phyloP scores from a whole-genome alignment of 805 yeast species.

The Yamadazyma paraphyllophila region DNA sequence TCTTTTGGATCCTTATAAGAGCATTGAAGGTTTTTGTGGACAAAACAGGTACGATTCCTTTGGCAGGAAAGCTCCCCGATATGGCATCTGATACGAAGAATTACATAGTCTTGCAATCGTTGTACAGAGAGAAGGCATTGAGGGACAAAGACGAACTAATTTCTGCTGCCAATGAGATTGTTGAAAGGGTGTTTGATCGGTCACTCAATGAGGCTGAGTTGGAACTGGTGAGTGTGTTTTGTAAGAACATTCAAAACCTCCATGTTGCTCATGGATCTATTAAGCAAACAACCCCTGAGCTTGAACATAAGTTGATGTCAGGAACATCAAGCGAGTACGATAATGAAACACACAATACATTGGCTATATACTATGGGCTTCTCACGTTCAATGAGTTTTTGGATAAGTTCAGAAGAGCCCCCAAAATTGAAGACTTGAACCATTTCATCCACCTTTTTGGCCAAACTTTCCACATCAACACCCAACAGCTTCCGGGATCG shows the following conservation, averaged over 20 bases:
- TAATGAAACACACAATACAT: conserved; percentile 15
- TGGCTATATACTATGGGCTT: conserved; percentile 44
- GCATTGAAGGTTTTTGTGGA: conserved; percentile 54
- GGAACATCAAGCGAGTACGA: conserved; percentile 15
- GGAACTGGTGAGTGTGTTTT: conserved; percentile 47
- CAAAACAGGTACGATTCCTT: conserved; percentile 49
- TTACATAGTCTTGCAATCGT: conserved; percentile 55
- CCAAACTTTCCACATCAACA: conserved; percentile 14
- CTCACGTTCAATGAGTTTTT: conserved; percentile 29
- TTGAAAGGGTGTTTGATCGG: conserved; percentile 17
- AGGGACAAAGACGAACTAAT: conserved; percentile 46
- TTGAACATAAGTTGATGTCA: conserved; percentile 3
- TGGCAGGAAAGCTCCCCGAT: conserved; percentile 78
- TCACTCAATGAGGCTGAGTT: conserved; percentile 24
- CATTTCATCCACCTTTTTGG: conserved; percentile 20
- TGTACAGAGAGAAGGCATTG: conserved; percentile 57
- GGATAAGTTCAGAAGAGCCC: conserved; percentile 16
- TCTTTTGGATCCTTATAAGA: conserved; percentile 62
- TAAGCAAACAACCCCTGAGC: conserved; percentile 1
- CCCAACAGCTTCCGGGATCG: conserved; percentile 16
- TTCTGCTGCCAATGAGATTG: conserved; percentile 27
- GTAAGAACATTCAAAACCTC: conserved; percentile 58
- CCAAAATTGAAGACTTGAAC: conserved; percentile 20
- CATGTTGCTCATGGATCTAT: conserved; percentile 48
- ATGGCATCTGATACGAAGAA: conserved; percentile 76